phyloP scores from a whole-genome alignment of 192 early-diverging fungal species.

The Backusella psychrophila region DNA sequence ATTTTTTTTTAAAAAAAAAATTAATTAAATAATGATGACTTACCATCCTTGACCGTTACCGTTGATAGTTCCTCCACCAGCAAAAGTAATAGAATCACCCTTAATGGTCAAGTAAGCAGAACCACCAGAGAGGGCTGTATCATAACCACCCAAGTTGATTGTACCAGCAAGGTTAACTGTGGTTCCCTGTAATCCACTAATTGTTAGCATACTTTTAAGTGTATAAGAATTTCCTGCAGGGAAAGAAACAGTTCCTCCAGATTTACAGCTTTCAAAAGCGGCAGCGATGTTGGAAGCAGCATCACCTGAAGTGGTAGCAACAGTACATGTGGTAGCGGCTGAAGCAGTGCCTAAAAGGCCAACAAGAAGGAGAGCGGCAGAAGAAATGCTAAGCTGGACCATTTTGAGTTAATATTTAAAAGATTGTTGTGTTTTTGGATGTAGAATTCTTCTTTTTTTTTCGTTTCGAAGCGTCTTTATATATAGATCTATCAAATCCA shows the following conservation, averaged over 20 bases:
- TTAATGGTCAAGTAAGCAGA: slow-evolving; percentile 12
- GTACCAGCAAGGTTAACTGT: slow-evolving; percentile 16
- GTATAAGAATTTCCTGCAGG: slow-evolving; percentile 8
- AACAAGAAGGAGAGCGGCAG: slow-evolving; percentile 4
- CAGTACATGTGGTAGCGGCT: slow-evolving; percentile 11
- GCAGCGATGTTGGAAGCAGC: slow-evolving; percentile 5
- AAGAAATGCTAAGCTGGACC: neutral
- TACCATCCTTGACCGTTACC: slow-evolving; percentile 26
- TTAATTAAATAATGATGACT: neutral
- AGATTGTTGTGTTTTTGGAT: neutral
- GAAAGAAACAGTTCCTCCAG: slow-evolving; percentile 20
- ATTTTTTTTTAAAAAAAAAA: neutral
- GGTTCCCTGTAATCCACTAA: slow-evolving; percentile 2
- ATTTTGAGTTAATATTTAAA: neutral
- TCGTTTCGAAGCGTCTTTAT: neutral
- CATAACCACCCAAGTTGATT: slow-evolving; percentile 10
- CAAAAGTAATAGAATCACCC: slow-evolving; percentile 12
- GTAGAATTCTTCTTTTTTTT: neutral
- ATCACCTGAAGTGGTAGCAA: slow-evolving; percentile 7
- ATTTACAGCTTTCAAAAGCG: slow-evolving; percentile 13
- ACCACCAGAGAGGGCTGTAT: neutral
- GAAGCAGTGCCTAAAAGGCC: slow-evolving; percentile 7
- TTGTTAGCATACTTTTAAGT: neutral
- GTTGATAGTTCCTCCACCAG: slow-evolving; percentile 17
- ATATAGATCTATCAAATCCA: neutral